These are phyloP conservation scores for Arctium lappa DNA, from an alignment of 129 eudicot genomes.

Conservation along the genomic window DNA sequence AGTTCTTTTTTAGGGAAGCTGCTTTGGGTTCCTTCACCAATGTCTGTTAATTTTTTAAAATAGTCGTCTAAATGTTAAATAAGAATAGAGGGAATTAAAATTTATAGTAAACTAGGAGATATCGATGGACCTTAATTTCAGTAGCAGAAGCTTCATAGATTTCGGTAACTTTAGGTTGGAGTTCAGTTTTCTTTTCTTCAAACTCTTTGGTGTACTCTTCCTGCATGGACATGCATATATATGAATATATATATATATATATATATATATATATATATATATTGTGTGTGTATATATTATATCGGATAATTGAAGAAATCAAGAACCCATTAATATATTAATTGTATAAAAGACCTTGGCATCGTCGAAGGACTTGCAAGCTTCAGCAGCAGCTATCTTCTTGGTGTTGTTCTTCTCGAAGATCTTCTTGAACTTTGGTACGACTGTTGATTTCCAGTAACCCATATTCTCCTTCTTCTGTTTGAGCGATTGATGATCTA, in stretches of 20 bases:
- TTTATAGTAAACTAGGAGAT: background rate
- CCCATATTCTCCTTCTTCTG: conserved; percentile 34
- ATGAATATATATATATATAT: background rate
- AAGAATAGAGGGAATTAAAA: background rate
- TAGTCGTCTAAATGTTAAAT: background rate
- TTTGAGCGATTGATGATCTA: background rate
- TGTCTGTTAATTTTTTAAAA: conserved; percentile 28
- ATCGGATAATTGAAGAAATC: background rate
- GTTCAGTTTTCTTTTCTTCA: conserved; percentile 75
- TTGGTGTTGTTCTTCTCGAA: conserved; percentile 50
- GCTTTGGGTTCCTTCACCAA: conserved; percentile 68
- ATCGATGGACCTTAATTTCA: conserved; percentile 64
- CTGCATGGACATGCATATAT: conserved; percentile 37
- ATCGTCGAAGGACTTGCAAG: conserved; percentile 73
- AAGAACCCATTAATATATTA: background rate
- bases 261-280: background rate
- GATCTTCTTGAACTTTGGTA: conserved; percentile 72
- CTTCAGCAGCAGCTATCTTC: conserved; percentile 77
- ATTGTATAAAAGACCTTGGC: conserved; percentile 44
- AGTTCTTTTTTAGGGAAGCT: conserved; percentile 59
- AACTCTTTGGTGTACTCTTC: conserved; percentile 62
- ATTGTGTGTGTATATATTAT: background rate
- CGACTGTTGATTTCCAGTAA: conserved; percentile 77
- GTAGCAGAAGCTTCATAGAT: conserved; percentile 63
- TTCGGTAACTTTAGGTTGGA: conserved; percentile 68